Conservation (phyloP, 2,329 filamentous ascomycete genomes). For the Ascochyta lentis region DNA sequence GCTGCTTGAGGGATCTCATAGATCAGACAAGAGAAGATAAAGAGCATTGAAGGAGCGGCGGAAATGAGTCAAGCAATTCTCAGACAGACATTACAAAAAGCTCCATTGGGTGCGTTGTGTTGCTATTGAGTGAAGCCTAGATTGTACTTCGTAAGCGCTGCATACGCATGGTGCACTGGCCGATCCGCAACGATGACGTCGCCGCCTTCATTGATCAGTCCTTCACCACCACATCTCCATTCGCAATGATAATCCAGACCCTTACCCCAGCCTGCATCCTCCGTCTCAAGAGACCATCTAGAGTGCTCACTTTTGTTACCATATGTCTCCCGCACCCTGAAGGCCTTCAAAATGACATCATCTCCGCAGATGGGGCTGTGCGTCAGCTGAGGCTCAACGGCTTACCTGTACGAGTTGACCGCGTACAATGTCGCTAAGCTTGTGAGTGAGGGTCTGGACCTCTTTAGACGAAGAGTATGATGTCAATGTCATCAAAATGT, state of each 20-base stretch:
- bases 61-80: too few relatives aligned
- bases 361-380: conserved; percentile 4
- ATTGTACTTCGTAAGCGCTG: not conserved
- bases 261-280: not conserved
- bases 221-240: not conserved
- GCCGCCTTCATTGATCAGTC: not conserved
- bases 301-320: not conserved
- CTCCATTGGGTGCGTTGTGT: too few relatives aligned
- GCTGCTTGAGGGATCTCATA: too few relatives aligned
- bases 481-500: not conserved
- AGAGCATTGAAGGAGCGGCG: too few relatives aligned
- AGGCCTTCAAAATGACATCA: conserved; percentile 7
- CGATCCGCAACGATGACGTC: not conserved
- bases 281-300: not conserved
- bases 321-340: not conserved
- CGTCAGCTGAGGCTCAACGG: conserved; percentile 10
- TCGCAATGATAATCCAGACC: not conserved
- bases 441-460: not conserved
- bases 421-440: conserved; percentile 1
- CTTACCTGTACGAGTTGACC: conserved; percentile 1
- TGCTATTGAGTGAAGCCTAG: not conserved
- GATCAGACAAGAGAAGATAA: too few relatives aligned
- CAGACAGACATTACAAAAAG: too few relatives aligned
- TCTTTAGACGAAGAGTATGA: not conserved
- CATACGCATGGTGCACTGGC: not conserved